phyloP scores from a whole-genome alignment of 345 rosid genomes.

The Lumnitzera littorea region DNA sequence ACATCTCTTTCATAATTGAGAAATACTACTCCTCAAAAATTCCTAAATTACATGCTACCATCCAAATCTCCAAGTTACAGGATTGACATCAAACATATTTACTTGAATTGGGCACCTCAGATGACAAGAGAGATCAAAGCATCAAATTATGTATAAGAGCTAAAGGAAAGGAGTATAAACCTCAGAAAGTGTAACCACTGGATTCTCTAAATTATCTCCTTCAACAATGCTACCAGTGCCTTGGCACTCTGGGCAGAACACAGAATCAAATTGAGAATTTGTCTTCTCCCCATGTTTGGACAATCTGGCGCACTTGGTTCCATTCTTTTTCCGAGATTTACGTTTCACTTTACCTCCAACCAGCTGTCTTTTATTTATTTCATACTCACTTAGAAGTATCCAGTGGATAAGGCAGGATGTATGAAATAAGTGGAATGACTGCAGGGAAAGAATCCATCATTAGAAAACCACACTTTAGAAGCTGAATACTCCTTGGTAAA shows the following conservation, averaged over 20 bases:
- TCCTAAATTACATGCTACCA: too few relatives aligned
- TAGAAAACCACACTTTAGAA: background rate
- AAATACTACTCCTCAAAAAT: too few relatives aligned
- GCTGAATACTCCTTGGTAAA: too few relatives aligned
- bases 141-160: background rate
- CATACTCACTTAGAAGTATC: slow-evolving; percentile 78
- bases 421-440: slow-evolving; percentile 89
- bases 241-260: slow-evolving; percentile 93
- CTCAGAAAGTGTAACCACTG: slow-evolving; percentile 65
- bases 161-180: slow-evolving; percentile 23
- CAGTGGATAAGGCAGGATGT: slow-evolving; percentile 88
- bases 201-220: slow-evolving; percentile 54
- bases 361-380: slow-evolving; percentile 40
- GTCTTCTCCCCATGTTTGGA: background rate
- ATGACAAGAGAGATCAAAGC: background rate
- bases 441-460: slow-evolving; percentile 8
- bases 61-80: too few relatives aligned
- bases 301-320: slow-evolving; percentile 18
- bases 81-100: too few relatives aligned
- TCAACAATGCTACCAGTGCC: slow-evolving; percentile 65
- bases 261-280: slow-evolving; percentile 38
- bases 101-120: too few relatives aligned
- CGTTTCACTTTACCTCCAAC: slow-evolving; percentile 30
- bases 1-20: too few relatives aligned
- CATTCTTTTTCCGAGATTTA: slow-evolving; percentile 49